Conservation (phyloP, 148 eudicot genomes). For the Beta vulgaris region DNA sequence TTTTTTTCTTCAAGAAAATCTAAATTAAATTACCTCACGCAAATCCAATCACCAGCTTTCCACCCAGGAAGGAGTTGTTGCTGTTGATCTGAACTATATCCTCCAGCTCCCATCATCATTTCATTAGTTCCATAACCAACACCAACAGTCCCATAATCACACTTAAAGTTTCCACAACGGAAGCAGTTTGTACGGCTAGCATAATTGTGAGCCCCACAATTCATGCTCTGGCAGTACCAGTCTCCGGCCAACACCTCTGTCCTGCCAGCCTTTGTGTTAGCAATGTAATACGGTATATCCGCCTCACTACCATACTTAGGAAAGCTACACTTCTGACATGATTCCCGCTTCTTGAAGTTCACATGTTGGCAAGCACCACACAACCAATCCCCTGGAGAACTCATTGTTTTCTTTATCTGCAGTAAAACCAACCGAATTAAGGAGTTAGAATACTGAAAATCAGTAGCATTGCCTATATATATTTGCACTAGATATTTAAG, state of each 20-base stretch:
- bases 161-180: constrained; percentile 56
- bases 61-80: constrained; percentile 62
- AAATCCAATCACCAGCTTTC: constrained; percentile 93
- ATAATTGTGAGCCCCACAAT: constrained; percentile 77
- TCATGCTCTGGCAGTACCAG: constrained; percentile 68
- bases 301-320: constrained; percentile 52
- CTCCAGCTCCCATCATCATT: constrained; percentile 37
- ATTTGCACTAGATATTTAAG: background rate
- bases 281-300: constrained; percentile 45
- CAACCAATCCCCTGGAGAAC: constrained; percentile 85
- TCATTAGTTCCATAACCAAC: constrained; percentile 40
- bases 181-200: constrained; percentile 76
- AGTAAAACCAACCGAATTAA: background rate
- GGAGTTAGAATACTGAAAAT: background rate
- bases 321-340: constrained; percentile 74
- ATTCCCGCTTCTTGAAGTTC: constrained; percentile 85
- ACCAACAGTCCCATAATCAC: constrained; percentile 38
- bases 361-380: constrained; percentile 79
- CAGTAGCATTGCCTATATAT: background rate
- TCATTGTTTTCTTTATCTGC: constrained; percentile 39
- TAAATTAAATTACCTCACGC: constrained; percentile 44
- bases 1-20: background rate
- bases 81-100: constrained; percentile 34
- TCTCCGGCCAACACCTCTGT: constrained; percentile 70
- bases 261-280: constrained; percentile 20